Evolutionary conservation across 2,329 filamentous ascomycete genomes (phyloP), one percentile per base, ranked within the genome.

Genomic region (Pseudogymnoascus sp.): DNA sequence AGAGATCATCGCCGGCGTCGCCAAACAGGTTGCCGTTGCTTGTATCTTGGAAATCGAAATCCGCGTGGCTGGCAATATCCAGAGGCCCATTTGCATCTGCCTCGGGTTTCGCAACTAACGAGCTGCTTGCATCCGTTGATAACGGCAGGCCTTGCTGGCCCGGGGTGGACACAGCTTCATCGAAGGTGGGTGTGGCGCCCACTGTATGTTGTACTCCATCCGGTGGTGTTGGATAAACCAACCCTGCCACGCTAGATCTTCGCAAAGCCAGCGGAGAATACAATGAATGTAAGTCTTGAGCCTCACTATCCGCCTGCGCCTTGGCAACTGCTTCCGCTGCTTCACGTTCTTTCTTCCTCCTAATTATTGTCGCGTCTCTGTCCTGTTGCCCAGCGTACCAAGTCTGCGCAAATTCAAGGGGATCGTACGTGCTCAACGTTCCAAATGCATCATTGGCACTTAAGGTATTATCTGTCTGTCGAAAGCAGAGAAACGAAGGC

Each of bases 211-310:
- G 84, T 16, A 87, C 75, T 12, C 80, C 86, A 70, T 90, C 87
- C 10, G 88, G 88, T 1, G 88, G 88, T 5, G 88, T 91, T 7
- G 86, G 87, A 70, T 91, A 90, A 74, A 90, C 84, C 1, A 82
- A 80, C 44, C 82, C 81, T 23, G 77, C 69, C 62, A 71, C 79
- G 66, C 78, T 81, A 38, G 80, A 74, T 68, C 82, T 77, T 66
- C 83, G 78, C 5, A 82, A 68, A 14, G 77, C 75, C 18, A 81
- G 67, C 5, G 83, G 81, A 6, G 84, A 85, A 60, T 82, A 77
- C 81, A 66, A 21, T 4, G 50, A 56, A 56, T 77, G 82, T 23
- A 79, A 68, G 61, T 73, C 74, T 68, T 75, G 79, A 12, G 72
- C 70, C 67, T 82, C 76, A 59, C 73, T 70, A 38, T 78, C 75